These are phyloP conservation scores for Scolecobasidium constrictum DNA, from an alignment of 2,329 filamentous ascomycete species.

Conservation along the genomic window DNA sequence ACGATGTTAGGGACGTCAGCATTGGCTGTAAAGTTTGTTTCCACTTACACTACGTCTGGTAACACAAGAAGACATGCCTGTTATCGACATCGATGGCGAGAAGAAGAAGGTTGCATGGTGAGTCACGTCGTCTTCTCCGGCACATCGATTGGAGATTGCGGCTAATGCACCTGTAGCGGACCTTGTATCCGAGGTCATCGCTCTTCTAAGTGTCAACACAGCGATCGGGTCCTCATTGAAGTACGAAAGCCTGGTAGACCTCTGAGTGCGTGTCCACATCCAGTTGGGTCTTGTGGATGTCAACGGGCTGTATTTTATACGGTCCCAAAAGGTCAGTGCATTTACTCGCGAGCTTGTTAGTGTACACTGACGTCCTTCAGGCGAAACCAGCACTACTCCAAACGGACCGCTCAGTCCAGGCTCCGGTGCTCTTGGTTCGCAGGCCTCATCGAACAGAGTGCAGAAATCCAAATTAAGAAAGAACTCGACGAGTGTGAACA, in stretches of 20 bases:
- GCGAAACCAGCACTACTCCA: background rate
- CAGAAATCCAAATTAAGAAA: slow-evolving; percentile 4
- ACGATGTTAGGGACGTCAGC: slow-evolving; percentile 7
- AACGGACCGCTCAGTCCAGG: background rate
- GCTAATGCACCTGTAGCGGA: slow-evolving; percentile 37
- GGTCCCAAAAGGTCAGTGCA: slow-evolving; percentile 23
- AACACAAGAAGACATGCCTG: slow-evolving; percentile 42
- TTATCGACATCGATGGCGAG: slow-evolving; percentile 50
- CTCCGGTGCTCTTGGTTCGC: background rate
- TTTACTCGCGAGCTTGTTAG: background rate
- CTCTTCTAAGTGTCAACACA: slow-evolving; percentile 63
- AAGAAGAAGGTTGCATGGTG: slow-evolving; percentile 72
- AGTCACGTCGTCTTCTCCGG: slow-evolving; percentile 19
- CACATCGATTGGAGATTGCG: background rate
- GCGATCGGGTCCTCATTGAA: slow-evolving; percentile 57
- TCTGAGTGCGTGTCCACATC: slow-evolving; percentile 58
- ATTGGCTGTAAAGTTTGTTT: background rate
- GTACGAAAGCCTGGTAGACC: slow-evolving; percentile 64
- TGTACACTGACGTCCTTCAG: background rate
- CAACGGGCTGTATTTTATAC: slow-evolving; percentile 46
- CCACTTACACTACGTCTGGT: background rate
- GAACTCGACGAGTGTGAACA: slow-evolving; percentile 1
- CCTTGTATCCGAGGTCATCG: slow-evolving; percentile 67
- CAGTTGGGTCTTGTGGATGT: slow-evolving; percentile 51
- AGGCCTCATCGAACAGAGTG: background rate